Base-by-base conservation (phyloP, 1,139 yeast genomes). In the Hansenula lynferdii region DNA sequence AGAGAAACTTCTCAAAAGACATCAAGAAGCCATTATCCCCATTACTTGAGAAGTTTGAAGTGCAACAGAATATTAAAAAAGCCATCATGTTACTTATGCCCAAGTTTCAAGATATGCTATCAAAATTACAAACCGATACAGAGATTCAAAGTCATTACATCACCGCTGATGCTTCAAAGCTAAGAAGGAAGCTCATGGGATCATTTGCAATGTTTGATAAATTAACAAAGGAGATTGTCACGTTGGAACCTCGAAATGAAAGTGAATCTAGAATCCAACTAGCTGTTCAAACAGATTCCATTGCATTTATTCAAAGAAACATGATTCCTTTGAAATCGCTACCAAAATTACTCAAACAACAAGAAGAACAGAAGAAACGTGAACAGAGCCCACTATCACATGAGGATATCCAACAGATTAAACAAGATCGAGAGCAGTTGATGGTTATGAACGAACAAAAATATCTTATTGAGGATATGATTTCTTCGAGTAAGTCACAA, bases 381-480 rank as follows among this genome's bases (percentile, higher is more conserved):
- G 38, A 5, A 42, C 52, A 25, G 50, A 56, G 3, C 48, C 41
- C n/a, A 44, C 40, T 52, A 43, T 37, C 47, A 42, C 34, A 54
- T 48, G 29, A 53, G 45, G 38, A 56, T 15, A 41, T 51, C 6
- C 31, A 51, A 40, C 76, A 80, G 48, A 75, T 84, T 6, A 66
- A 85, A 38, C 72, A 70, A 41, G 62, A 74, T 27, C 67, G 94
- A 40, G 94, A 87, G 50, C 83, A 84, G 49, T 61, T 90, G 41
- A 84, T 89, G 82, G 96, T 90, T 12, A 65, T 87, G 61, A 83
- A 83, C 47, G 97, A 90, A 54, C 97, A 90, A 54, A 70, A 71
- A 53, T 87, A 76, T 50, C 61, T 90, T 45, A 80, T 90, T 4
- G 76, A 77, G 41, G 71, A 74, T 19, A 73, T 82, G 71, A 72